Conservation (phyloP, 805 yeast species). For the Suhomyces emberorum region DNA sequence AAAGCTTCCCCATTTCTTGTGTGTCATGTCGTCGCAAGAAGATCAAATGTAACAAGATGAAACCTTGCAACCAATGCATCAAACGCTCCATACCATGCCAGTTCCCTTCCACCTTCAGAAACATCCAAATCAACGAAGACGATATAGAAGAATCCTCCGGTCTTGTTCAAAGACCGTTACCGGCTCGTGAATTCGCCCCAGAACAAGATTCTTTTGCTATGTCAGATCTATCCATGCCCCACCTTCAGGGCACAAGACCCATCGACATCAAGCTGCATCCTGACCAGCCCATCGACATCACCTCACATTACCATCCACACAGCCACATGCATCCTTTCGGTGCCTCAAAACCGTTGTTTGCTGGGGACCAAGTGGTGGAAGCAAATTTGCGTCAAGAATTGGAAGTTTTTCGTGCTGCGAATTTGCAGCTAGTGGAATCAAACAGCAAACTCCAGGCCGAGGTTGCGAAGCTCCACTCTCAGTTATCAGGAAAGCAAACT, state of each 20-base stretch:
- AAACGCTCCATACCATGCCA: slow-evolving; percentile 38
- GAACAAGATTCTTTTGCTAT: background rate
- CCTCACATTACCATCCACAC: background rate
- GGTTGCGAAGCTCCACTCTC: slow-evolving; percentile 3
- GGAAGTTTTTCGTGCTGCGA: slow-evolving; percentile 18
- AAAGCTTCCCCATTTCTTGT: slow-evolving; percentile 33
- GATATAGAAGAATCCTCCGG: slow-evolving; percentile 9
- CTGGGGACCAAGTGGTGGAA: background rate
- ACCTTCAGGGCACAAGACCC: background rate
- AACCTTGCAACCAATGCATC: slow-evolving; percentile 42
- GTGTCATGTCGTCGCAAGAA: slow-evolving; percentile 35
- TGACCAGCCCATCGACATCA: background rate
- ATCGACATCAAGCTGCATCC: background rate
- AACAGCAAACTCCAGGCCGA: slow-evolving; percentile 16
- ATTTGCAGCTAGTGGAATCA: slow-evolving; percentile 16
- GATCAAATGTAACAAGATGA: slow-evolving; percentile 32
- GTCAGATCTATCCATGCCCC: background rate
- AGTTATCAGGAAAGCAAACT: background rate
- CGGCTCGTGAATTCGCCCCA: background rate
- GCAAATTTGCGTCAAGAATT: slow-evolving; percentile 12
- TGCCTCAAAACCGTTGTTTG: background rate
- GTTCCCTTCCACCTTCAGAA: slow-evolving; percentile 47
- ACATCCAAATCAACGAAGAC: slow-evolving; percentile 29
- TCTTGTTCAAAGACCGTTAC: background rate
- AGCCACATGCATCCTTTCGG: background rate